Evolutionary conservation across 2,329 filamentous ascomycete genomes (phyloP).

Genomic region (Trichoderma arundinaceum): DNA sequence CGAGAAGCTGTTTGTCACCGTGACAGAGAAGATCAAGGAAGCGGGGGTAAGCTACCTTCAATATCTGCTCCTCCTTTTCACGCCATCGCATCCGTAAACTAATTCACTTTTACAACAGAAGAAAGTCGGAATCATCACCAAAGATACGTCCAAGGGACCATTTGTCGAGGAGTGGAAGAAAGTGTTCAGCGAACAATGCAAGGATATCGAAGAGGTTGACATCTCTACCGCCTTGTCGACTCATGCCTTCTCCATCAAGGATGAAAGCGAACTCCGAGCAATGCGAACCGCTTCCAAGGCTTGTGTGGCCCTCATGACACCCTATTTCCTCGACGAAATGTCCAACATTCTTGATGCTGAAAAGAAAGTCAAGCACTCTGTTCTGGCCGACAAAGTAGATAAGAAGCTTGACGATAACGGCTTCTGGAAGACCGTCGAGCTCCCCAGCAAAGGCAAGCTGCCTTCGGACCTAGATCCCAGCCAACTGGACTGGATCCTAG

Average conservation of each 20-base stretch:
- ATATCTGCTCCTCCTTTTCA: conserved; percentile 11
- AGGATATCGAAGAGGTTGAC: conserved; percentile 88
- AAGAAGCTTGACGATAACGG: conserved; percentile 91
- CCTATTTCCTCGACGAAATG: conserved; percentile 98
- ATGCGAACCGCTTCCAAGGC: conserved; percentile 95
- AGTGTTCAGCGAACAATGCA: conserved; percentile 74
- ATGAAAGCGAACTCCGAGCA: conserved; percentile 89
- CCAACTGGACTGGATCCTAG: conserved; percentile 93
- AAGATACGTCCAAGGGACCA: conserved; percentile 80
- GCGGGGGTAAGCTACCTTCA: conserved; percentile 70
- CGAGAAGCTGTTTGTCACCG: conserved; percentile 84
- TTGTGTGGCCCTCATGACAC: conserved; percentile 91
- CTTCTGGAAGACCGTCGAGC: conserved; percentile 83
- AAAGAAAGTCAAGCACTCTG: conserved; percentile 93
- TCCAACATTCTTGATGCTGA: conserved; percentile 93
- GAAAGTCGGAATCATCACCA: conserved; percentile 85
- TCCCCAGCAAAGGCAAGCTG: conserved; percentile 74
- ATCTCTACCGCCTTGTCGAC: conserved; percentile 81
- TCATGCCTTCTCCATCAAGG: conserved; percentile 87
- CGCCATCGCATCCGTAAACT: conserved; percentile 10
- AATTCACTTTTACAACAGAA: conserved; percentile 58
- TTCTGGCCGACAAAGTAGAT: conserved; percentile 84
- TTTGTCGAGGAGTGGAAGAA: conserved; percentile 98
- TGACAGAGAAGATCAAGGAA: conserved; percentile 83
- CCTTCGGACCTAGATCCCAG: conserved; percentile 84